Evolutionary conservation across 2,329 filamentous ascomycete species (phyloP).

Genomic region (Colletotrichum nymphaeae): DNA sequence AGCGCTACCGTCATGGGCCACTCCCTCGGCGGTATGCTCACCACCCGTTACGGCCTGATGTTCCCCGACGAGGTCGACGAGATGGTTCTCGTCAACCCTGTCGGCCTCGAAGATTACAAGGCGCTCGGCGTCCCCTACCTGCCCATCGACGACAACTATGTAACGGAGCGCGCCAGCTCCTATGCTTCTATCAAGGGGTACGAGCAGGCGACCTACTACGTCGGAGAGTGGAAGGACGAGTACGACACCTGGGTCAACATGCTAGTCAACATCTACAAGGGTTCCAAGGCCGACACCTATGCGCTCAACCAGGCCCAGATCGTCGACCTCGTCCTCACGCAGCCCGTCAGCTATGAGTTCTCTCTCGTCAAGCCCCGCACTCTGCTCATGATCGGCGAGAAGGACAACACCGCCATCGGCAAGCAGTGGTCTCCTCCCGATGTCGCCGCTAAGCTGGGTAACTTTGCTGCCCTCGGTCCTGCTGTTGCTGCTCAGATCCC

Average conservation of each 20-base stretch:
- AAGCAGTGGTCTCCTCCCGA: conserved; percentile 60
- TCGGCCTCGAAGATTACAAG: conserved; percentile 67
- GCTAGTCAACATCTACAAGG: conserved; percentile 63
- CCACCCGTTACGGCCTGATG: conserved; percentile 62
- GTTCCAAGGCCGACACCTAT: conserved; percentile 54
- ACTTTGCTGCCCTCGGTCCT: conserved; percentile 62
- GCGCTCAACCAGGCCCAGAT: conserved; percentile 60
- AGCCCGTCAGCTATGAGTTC: conserved; percentile 63
- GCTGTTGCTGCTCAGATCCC: conserved; percentile 56
- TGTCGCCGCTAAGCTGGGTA: conserved; percentile 57
- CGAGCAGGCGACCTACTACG: conserved; percentile 61
- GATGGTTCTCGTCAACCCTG: conserved; percentile 62
- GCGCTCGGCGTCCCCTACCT: conserved; percentile 60
- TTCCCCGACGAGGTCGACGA: conserved; percentile 55
- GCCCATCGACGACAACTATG: conserved; percentile 52
- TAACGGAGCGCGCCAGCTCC: conserved; percentile 51
- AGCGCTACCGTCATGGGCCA: conserved; percentile 63
- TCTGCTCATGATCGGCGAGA: conserved; percentile 61
- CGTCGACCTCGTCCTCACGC: conserved; percentile 66
- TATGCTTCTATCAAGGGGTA: conserved; percentile 58
- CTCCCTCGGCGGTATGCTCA: conserved; percentile 66
- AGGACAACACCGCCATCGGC: conserved; percentile 66
- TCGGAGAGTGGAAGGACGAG: conserved; percentile 56
- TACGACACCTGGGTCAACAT: conserved; percentile 68
- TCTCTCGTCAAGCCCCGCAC: conserved; percentile 56